Evolutionary conservation across 768 basidiomycete species (phyloP).

Genomic region (Suillus subalutaceus): DNA sequence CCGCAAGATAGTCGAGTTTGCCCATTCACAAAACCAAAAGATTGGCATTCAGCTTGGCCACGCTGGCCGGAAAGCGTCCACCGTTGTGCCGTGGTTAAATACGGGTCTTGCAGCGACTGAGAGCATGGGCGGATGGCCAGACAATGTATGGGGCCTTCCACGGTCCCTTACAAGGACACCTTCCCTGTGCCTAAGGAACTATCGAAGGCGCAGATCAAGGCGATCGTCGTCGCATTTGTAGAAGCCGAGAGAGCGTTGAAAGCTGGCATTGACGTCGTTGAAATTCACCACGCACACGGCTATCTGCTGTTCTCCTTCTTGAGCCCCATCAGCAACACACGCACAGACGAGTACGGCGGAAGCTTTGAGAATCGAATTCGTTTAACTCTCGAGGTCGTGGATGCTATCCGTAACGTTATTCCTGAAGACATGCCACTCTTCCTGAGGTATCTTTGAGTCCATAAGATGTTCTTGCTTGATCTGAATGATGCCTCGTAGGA

Average conservation of each 20-base stretch:
- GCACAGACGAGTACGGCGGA: constrained; percentile 74
- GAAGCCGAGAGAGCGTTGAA: constrained; percentile 54
- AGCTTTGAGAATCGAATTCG: constrained; percentile 70
- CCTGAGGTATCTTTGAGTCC: constrained; percentile 47
- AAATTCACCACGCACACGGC: constrained; percentile 69
- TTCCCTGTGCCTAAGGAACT: constrained; percentile 61
- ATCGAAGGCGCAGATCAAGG: constrained; percentile 56
- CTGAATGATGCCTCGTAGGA: constrained; percentile 32
- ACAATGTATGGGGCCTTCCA: constrained; percentile 57
- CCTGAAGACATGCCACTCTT: constrained; percentile 70
- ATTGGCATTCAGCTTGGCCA: constrained; percentile 79
- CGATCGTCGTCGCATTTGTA: constrained; percentile 57
- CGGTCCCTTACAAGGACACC: constrained; percentile 43
- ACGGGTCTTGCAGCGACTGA: constrained; percentile 37
- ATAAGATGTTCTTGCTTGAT: neutral
- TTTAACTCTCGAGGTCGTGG: constrained; percentile 63
- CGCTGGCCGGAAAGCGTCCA: constrained; percentile 76
- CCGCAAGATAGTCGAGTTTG: constrained; percentile 63
- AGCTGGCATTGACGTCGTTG: constrained; percentile 61
- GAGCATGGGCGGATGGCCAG: constrained; percentile 52
- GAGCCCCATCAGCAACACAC: constrained; percentile 61
- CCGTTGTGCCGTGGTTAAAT: constrained; percentile 61
- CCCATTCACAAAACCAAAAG: constrained; percentile 70
- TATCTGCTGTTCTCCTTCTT: constrained; percentile 61
- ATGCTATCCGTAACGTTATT: constrained; percentile 63